Conservation (phyloP, 257 asterid genomes). For the Capsicum pubescens region DNA sequence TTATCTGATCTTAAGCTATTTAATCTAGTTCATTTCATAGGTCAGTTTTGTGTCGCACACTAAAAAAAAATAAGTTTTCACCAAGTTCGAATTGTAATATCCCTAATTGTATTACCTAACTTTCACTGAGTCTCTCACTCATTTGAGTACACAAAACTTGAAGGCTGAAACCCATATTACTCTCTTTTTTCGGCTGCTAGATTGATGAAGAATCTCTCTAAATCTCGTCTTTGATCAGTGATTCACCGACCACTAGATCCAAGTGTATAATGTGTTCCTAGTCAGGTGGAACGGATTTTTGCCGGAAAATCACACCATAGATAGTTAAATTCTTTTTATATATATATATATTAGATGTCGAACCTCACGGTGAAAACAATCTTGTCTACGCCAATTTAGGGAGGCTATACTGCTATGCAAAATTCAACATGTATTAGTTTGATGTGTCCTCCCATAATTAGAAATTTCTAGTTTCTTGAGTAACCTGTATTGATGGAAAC, state of each 20-base stretch:
- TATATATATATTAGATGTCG: not conserved
- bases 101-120: not conserved
- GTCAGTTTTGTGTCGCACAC: not conserved
- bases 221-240: not conserved
- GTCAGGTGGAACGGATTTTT: not conserved
- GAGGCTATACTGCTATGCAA: not conserved
- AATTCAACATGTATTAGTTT: not conserved
- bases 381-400: not conserved
- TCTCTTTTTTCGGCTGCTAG: not conserved
- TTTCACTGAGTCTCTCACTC: not conserved
- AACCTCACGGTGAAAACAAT: not conserved
- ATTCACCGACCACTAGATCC: not conserved
- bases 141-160: not conserved
- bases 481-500: slow-evolving; percentile 8
- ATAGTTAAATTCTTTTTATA: not conserved
- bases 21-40: not conserved
- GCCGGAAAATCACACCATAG: not conserved
- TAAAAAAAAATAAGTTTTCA: too few species aligned
- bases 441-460: slow-evolving; percentile 9
- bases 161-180: not conserved
- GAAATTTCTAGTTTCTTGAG: not conserved
- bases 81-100: not conserved
- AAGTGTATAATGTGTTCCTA: not conserved
- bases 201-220: not conserved
- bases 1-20: not conserved